Evolutionary conservation across 805 yeast genomes (phyloP), one percentile per base, ranked within the genome.

Genomic region (Candida boidinii): DNA sequence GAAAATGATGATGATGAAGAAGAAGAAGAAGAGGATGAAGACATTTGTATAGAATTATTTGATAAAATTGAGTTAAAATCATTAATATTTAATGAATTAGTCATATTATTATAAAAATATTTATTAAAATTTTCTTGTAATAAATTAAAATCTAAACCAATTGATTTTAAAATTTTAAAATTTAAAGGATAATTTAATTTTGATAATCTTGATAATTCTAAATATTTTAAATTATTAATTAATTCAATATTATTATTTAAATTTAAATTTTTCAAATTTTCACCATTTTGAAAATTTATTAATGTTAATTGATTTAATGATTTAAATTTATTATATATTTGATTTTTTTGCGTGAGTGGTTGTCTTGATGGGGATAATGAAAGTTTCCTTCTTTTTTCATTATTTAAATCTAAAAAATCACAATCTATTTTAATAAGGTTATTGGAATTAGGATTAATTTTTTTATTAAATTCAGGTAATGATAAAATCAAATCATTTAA

Each of bases 51-150:
- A 23, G 35, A 27, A 16, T 21, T 20, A 19, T 20, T 20, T 16
- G 41, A 32, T 24, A 39, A 39, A 8, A 41, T 35, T 4, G 37
- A 30, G 19, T 23, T 33, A 23, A 39, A 32, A 21, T 33, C 38
- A n/a, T 17, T 36, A n/a, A n/a, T n/a, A 5, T 7, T 23, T n/a
- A 25, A 36, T 3, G 30, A 30, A 27, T 41, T 41, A 8, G 45
- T 39, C 43, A 41, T 39, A 7, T 35, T 39, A 28, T 35, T 39
- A 27, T 41, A 35, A 17, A 41, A 41, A 33, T 39, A 41, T 24
- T 41, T 41, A 26, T 41, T 41, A 34, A 41, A 41, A 17, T 38
- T 32, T 15, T 41, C 45, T 21, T 41, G 45, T 12, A 41, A 20
- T 30, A 37, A 37, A 34, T 41, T 41, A 23, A 41, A 33, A 24